Evolutionary conservation across 2,329 filamentous ascomycete species (phyloP).

Genomic region (Fusarium transvaalense): DNA sequence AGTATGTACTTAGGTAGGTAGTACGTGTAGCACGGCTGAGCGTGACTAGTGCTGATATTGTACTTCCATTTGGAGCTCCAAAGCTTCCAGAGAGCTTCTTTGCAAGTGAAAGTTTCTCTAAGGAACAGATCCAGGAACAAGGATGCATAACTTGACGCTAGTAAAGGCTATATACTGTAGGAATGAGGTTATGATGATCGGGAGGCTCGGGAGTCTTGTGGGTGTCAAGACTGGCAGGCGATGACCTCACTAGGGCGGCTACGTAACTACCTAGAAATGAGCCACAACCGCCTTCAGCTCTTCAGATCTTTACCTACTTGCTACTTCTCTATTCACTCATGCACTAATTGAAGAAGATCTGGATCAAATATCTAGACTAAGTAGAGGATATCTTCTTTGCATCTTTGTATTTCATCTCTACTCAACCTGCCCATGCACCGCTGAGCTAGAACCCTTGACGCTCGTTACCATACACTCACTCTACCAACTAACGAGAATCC

Average conservation of each 20-base stretch:
- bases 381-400: neutral
- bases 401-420: neutral
- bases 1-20: neutral
- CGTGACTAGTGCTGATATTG: neutral
- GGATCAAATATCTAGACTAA: constrained; percentile 4
- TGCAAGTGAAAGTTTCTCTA: neutral
- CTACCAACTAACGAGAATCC: neutral
- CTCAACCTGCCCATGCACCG: neutral
- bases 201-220: constrained; percentile 32
- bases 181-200: constrained; percentile 21
- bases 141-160: neutral
- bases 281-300: constrained; percentile 33
- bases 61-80: neutral
- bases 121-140: constrained; percentile 6
- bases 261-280: constrained; percentile 35
- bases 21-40: constrained; percentile 16
- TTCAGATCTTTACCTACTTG: neutral
- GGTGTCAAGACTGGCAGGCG: constrained; percentile 21
- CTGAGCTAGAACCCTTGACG: neutral
- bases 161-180: no score
- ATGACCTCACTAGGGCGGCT: constrained; percentile 43
- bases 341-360: neutral
- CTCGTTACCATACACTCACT: neutral
- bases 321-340: constrained; percentile 10
- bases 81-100: constrained; percentile 5